phyloP scores from a whole-genome alignment of 768 basidiomycete species.

The Udeniomyces megalosporus region DNA sequence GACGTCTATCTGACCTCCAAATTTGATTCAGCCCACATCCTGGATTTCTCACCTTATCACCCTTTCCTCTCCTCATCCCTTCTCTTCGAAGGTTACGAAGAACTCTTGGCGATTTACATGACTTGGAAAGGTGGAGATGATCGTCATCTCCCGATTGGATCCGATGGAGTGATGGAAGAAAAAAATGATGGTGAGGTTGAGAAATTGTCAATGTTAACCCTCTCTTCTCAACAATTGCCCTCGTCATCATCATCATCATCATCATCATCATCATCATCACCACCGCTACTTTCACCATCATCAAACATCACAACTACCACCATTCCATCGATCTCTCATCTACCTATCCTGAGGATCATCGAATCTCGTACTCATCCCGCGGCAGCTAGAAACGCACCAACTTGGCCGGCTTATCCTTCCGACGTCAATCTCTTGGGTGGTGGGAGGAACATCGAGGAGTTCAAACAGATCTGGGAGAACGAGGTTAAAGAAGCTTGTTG shows the following conservation, averaged over 20 bases:
- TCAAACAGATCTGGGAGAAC: constrained; percentile 39
- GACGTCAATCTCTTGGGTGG: constrained; percentile 68
- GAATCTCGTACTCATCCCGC: constrained; percentile 59
- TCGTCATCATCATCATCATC: neutral
- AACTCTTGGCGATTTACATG: constrained; percentile 38
- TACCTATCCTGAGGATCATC: constrained; percentile 37
- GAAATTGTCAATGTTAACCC: constrained; percentile 12
- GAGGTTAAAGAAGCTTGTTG: constrained; percentile 28
- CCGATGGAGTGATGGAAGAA: no score
- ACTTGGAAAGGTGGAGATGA: neutral
- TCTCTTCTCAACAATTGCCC: neutral
- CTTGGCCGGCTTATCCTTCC: constrained; percentile 76
- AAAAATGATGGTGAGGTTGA: no score
- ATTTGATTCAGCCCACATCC: constrained; percentile 53
- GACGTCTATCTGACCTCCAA: constrained; percentile 77
- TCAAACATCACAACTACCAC: constrained; percentile 7
- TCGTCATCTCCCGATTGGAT: neutral
- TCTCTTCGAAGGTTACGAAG: constrained; percentile 58
- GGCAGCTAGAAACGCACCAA: constrained; percentile 50
- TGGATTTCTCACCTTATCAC: constrained; percentile 84
- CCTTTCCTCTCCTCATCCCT: constrained; percentile 64
- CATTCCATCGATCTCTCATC: neutral
- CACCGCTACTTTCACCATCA: neutral
- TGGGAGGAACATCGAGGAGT: constrained; percentile 55
- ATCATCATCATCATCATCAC: neutral